Evolutionary conservation across 805 yeast genomes (phyloP).

Genomic region (Ogataea zsoltii): DNA sequence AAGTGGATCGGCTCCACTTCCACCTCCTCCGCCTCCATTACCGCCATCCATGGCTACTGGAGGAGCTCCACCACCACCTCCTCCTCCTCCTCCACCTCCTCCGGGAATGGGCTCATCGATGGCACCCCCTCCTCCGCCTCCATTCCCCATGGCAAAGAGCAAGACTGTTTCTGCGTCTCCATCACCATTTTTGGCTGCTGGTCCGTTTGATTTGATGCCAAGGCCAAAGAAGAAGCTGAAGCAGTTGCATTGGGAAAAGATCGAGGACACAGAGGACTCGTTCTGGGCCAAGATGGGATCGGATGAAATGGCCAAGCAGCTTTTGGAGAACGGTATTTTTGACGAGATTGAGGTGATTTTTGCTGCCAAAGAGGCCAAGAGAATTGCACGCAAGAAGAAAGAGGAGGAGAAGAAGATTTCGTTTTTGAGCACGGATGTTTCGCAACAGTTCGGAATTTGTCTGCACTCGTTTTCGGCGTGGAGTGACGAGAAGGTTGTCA

Average conservation of each 20-base stretch:
- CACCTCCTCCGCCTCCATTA: slow-evolving; percentile 20
- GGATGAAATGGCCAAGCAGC: slow-evolving; percentile 56
- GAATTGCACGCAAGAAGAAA: slow-evolving; percentile 46
- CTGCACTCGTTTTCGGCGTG: slow-evolving; percentile 71
- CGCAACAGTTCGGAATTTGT: slow-evolving; percentile 95
- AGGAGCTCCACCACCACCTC: slow-evolving; percentile 30
- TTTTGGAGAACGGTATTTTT: slow-evolving; percentile 76
- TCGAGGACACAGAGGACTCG: slow-evolving; percentile 80
- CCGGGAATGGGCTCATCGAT: slow-evolving; percentile 14
- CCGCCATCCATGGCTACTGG: slow-evolving; percentile 17
- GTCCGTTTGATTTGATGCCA: slow-evolving; percentile 52
- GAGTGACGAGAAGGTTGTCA: slow-evolving; percentile 64
- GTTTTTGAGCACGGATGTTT: slow-evolving; percentile 77
- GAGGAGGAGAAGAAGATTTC: slow-evolving; percentile 57
- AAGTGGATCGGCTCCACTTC: slow-evolving; percentile 25
- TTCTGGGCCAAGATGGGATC: slow-evolving; percentile 79
- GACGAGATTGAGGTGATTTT: slow-evolving; percentile 83
- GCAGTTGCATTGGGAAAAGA: slow-evolving; percentile 96
- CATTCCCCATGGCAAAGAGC: slow-evolving; percentile 19
- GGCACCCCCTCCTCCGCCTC: slow-evolving; percentile 31
- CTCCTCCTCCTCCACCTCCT: slow-evolving; percentile 33
- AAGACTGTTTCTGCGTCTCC: slow-evolving; percentile 13
- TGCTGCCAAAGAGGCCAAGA: slow-evolving; percentile 74
- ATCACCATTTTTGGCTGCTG: slow-evolving; percentile 29
- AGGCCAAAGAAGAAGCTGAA: slow-evolving; percentile 79